Base-by-base conservation (phyloP, 106 monocot genomes). In the Cymbidium sinense region DNA sequence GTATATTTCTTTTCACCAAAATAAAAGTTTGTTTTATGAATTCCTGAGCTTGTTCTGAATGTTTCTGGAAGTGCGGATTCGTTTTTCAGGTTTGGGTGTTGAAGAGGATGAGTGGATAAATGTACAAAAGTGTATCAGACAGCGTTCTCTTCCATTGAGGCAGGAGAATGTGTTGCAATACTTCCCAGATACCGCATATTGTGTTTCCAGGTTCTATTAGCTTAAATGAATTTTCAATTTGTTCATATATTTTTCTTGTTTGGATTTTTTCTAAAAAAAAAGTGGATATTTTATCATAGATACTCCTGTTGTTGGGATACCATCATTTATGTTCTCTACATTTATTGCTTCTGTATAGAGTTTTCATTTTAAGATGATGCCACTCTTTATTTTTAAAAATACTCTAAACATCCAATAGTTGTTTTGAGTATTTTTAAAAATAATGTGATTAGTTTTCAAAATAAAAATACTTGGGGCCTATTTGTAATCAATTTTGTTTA, bases 91-190 rank as follows among this genome's bases (percentile, higher is more conserved):
- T 19, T 95, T 99, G 82, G 90, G 94, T 21, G 75, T 92, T 11
- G 99, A 99, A 82, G 99, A 99, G 75, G 95, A 99, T 87, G 99
- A 99, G 64, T 99, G 99, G 99, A 77, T 99, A 43, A 91, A 87
- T 77, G 99, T 95, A 33, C 84, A 81, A 29, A 90, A 79, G 61
- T 92, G 90, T 79, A 92, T 99, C 21, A 89, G 99, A 70, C 92
- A 90, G 52, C 75, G 99, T 5, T 99, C 99, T 79, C 94, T 99
- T 83, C 99, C 99, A 70, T 99, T 50, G 99, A 94, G 85, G 84
- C 90, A 77, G 78, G 84, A 36, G 99, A 99, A 81, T 99, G 99
- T 83, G 86, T 90, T 72, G 92, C 88, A 51, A 86, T 99, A 15
- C 94, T 99, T 76, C 92, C 94, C 79, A 92, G 94, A 74, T 94